Evolutionary conservation across 768 basidiomycete species (phyloP), one percentile per base, ranked within the genome.

Genomic region (Ramaria sp.): DNA sequence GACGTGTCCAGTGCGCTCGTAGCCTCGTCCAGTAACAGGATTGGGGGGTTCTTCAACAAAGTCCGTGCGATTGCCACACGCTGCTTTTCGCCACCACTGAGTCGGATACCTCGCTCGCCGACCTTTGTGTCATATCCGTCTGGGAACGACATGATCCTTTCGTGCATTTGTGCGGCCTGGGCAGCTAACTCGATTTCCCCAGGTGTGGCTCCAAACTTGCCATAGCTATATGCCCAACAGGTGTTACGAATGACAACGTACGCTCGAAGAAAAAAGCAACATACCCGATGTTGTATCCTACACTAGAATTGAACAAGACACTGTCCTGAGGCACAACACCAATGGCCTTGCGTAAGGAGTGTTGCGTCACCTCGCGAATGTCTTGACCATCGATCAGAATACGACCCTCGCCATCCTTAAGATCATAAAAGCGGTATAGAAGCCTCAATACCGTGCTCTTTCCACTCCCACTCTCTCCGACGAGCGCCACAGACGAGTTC

Each of bases 241-340:
- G 6, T 46, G 30, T 51, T 22, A 11, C 11, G n/a, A 50, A 34
- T 22, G 15, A 24, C 9, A 30, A 43, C 37, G 39, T 5, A n/a
- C 51, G 30, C 7, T 15, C n/a, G 12, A 24, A 37, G 24, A 37
- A 55, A 19, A 24, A 24, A 37, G 13, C 43, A 1, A 68, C 76
- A 30, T 61, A 85, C 80, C 80, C 83, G 62, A 88, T 86, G 63
- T 89, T 88, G 68, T 88, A 86, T 2, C 68, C 73, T 55, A 89
- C 82, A 65, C 75, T 83, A 0, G 80, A 71, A 63, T 88, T 87
- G 73, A 88, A 88, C 7, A 87, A 72, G 12, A 86, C 78, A 10
- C 79, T 77, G 62, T 91, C 90, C 66, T 96, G 91, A 0, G 95
- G 93, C 1, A 98, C 89, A 24, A 92, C 88, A 17, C 92, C 91